phyloP scores from a whole-genome alignment of 805 yeast species.

The Metschnikowia picachoensis region DNA sequence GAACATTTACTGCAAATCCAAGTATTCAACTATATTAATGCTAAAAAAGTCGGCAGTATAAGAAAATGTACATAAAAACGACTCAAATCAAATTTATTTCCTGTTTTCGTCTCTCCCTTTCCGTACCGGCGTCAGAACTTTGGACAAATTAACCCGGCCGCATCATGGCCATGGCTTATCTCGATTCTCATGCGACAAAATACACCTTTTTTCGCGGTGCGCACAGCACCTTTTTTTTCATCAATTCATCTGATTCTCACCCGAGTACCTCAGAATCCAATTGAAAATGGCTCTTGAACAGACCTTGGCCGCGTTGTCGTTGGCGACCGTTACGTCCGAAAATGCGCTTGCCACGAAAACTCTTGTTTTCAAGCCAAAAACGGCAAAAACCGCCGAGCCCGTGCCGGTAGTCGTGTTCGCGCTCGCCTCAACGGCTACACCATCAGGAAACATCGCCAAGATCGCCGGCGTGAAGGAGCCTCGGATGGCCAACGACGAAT shows the following conservation, averaged over 20 bases:
- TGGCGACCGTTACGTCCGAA: conserved; percentile 50
- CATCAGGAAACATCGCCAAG: conserved; percentile 59
- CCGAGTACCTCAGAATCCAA: conserved; percentile 3
- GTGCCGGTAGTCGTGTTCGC: conserved; percentile 82
- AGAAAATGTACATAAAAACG: no score
- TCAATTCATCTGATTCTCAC: background rate
- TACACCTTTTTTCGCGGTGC: background rate
- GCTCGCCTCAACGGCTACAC: conserved; percentile 63
- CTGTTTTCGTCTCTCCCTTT: no score
- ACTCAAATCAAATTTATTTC: no score
- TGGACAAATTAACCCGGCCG: no score
- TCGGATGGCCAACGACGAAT: conserved; percentile 79
- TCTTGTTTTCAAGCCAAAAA: conserved; percentile 86
- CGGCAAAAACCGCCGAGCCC: conserved; percentile 74
- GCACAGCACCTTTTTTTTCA: background rate
- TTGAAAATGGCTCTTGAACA: conserved; percentile 60
- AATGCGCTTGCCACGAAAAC: conserved; percentile 61
- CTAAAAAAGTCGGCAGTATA: no score
- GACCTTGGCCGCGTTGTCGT: conserved; percentile 61
- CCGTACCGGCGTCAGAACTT: no score
- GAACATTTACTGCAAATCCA: no score
- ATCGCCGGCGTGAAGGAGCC: conserved; percentile 77
- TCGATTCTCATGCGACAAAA: no score
- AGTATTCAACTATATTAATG: no score
- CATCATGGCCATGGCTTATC: no score